These are phyloP conservation scores for Fusarium nurragi DNA, from an alignment of 2,329 filamentous ascomycete species.

Conservation along the genomic window DNA sequence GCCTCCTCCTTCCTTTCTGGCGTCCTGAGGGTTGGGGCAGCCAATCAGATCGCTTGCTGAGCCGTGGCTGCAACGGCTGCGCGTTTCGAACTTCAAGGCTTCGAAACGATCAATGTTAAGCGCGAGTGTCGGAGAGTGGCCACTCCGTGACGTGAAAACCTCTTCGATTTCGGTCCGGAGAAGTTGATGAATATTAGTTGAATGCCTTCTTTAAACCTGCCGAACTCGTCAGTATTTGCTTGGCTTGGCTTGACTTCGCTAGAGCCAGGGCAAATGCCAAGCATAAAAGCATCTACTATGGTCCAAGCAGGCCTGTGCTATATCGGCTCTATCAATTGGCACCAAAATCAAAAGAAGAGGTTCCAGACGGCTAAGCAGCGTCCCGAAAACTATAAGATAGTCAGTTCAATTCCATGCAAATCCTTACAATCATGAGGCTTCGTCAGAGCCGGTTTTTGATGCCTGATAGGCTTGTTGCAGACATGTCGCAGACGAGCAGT, in stretches of 20 bases:
- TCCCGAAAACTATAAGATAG: neutral
- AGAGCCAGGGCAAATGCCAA: slow-evolving; percentile 3
- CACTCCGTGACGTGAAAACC: slow-evolving; percentile 17
- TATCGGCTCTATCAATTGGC: neutral
- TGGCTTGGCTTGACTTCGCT: neutral
- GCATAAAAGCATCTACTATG: neutral
- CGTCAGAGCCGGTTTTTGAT: neutral
- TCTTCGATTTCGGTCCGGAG: neutral
- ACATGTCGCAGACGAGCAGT: slow-evolving; percentile 20
- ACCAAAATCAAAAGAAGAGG: neutral
- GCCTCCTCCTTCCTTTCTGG: slow-evolving; percentile 26
- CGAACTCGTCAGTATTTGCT: neutral
- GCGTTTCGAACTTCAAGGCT: slow-evolving; percentile 40
- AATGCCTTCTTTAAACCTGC: neutral
- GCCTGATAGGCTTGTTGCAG: slow-evolving; percentile 23
- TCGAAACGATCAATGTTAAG: slow-evolving; percentile 33
- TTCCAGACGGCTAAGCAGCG: neutral
- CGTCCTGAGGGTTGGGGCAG: slow-evolving; percentile 2
- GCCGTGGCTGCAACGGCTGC: slow-evolving; percentile 16
- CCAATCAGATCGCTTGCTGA: slow-evolving; percentile 29
- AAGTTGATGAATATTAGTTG: slow-evolving; percentile 1
- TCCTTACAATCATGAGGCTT: neutral
- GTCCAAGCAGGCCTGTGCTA: neutral
- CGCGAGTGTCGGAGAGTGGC: slow-evolving; percentile 27
- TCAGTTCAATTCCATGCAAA: neutral